phyloP scores from a whole-genome alignment of 192 early-diverging fungal species.

The Coemansia sp. region DNA sequence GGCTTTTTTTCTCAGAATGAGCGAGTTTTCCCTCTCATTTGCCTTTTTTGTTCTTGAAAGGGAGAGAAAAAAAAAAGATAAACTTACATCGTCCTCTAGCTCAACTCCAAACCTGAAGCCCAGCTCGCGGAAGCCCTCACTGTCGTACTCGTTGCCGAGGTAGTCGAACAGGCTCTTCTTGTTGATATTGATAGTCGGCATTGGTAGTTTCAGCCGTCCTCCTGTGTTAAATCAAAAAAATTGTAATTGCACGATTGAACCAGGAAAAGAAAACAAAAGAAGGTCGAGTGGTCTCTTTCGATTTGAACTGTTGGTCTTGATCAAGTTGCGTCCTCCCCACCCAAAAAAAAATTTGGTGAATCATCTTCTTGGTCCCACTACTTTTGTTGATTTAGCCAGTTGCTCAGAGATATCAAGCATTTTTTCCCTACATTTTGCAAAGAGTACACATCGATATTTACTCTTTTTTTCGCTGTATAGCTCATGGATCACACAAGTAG shows the following conservation, averaged over 20 bases:
- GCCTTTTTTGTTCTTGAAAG: no score
- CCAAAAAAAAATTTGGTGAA: conserved; percentile 18
- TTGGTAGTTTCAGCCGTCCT: conserved; percentile 39
- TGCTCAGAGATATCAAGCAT: no score
- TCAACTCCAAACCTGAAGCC: conserved; percentile 99
- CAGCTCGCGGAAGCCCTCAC: conserved; percentile 93
- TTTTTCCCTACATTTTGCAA: no score
- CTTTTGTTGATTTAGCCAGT: no score
- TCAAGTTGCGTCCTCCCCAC: no score
- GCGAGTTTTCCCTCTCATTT: no score
- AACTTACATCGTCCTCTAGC: conserved; percentile 91
- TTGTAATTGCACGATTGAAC: not conserved
- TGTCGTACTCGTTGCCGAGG: conserved; percentile 75
- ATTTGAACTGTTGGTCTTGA: no score
- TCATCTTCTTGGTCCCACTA: conserved; percentile 14
- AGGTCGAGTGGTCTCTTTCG: no score
- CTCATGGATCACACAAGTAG: not conserved
- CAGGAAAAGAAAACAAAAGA: not conserved
- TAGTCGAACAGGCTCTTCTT: conserved; percentile 82
- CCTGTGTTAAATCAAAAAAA: not conserved
- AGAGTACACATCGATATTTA: no score
- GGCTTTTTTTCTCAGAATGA: no score
- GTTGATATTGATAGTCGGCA: conserved; percentile 98
- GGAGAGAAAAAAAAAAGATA: not conserved
- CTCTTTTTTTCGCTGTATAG: not conserved